These are phyloP conservation scores for Yamadazyma jaroonii DNA, from an alignment of 1,139 yeast genomes.

Conservation along the genomic window DNA sequence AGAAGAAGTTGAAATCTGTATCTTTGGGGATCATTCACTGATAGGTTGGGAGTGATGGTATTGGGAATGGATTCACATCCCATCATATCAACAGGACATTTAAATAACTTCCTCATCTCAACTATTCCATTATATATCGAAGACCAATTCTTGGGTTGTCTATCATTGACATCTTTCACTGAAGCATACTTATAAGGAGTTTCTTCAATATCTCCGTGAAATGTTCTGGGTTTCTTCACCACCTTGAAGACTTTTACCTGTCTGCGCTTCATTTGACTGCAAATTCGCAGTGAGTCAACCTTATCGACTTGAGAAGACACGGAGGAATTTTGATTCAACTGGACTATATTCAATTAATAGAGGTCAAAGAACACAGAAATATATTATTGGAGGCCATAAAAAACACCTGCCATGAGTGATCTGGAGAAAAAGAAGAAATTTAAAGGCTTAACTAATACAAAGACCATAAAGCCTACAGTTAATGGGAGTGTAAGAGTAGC, in stretches of 20 bases:
- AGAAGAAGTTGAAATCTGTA: constrained; percentile 74
- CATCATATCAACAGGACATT: constrained; percentile 81
- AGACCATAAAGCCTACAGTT: constrained; percentile 65
- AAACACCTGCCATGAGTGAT: neutral
- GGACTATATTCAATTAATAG: too few relatives aligned
- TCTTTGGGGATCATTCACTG: constrained; percentile 29
- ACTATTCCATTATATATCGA: constrained; percentile 62
- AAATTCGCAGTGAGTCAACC: too few relatives aligned
- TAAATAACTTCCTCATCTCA: constrained; percentile 57
- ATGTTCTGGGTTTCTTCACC: too few relatives aligned
- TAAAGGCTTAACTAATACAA: constrained; percentile 27
- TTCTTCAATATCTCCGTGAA: neutral
- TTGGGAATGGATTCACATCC: constrained; percentile 82
- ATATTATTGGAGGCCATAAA: too few relatives aligned
- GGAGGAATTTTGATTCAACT: too few relatives aligned
- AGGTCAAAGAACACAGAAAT: too few relatives aligned
- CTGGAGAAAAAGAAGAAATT: constrained; percentile 6
- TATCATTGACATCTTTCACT: constrained; percentile 4
- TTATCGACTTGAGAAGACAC: too few relatives aligned
- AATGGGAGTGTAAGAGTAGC: constrained; percentile 58
- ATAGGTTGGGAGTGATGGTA: constrained; percentile 31
- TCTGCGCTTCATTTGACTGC: too few relatives aligned
- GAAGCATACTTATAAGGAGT: neutral
- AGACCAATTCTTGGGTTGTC: constrained; percentile 47
- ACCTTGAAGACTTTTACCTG: too few relatives aligned